These are phyloP conservation scores for Naganishia albida DNA, from an alignment of 1,284 basidiomycete species.

Conservation along the genomic window DNA sequence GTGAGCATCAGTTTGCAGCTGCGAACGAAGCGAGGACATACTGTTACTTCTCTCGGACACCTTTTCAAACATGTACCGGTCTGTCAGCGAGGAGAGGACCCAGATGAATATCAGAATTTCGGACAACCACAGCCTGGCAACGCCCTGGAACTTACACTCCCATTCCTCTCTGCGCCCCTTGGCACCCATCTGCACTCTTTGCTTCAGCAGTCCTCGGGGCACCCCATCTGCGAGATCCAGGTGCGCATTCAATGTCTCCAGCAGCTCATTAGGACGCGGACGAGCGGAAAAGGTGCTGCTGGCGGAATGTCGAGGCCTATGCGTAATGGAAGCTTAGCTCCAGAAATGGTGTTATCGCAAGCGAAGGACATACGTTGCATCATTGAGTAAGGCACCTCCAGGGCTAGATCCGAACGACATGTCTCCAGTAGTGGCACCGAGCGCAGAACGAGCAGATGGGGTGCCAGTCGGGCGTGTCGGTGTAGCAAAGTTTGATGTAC, in stretches of 20 bases:
- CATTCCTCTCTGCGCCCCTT: conserved; percentile 33
- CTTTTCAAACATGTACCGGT: conserved; percentile 93
- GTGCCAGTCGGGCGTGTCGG: conserved; percentile 36
- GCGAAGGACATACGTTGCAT: conserved; percentile 11
- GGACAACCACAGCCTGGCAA: not conserved
- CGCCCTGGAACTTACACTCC: conserved; percentile 35
- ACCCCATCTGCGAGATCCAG: conserved; percentile 35
- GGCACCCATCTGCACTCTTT: conserved; percentile 30
- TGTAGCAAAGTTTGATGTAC: conserved; percentile 34
- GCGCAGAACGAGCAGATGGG: not conserved
- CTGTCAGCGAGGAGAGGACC: conserved; percentile 52
- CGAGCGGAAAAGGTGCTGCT: conserved; percentile 12
- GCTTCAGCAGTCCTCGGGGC: conserved; percentile 20
- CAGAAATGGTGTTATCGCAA: not conserved
- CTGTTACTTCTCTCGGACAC: conserved; percentile 76
- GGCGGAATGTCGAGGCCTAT: not conserved
- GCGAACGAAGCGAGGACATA: conserved; percentile 46
- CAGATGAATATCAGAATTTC: not conserved
- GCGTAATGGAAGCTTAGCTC: not conserved
- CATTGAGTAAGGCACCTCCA: not conserved
- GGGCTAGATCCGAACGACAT: conserved; percentile 3
- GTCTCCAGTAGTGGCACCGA: not conserved
- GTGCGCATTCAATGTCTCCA: conserved; percentile 53
- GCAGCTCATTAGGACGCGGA: conserved; percentile 24
- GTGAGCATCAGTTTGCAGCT: not conserved